These are phyloP conservation scores for Saussurea involucrata DNA, from an alignment of 129 eudicot species.

Conservation along the genomic window DNA sequence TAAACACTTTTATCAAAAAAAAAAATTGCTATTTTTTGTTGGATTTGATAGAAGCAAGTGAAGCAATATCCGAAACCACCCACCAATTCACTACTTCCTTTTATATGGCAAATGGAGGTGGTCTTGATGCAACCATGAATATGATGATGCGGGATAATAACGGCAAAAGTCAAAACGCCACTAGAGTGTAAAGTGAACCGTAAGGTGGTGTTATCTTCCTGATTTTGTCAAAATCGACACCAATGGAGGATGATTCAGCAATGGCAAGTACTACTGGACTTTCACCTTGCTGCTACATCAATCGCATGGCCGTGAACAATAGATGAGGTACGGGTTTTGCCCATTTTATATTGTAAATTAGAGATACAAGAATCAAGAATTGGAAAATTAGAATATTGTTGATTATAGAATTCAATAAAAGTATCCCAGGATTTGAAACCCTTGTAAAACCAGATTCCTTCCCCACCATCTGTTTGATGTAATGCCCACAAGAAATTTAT, in stretches of 20 bases:
- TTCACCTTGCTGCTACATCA: background rate
- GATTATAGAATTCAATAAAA: background rate
- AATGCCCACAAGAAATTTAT: background rate
- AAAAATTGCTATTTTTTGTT: too few species aligned
- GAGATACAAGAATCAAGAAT: background rate
- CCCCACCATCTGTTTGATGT: constrained; percentile 6
- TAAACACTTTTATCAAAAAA: too few species aligned
- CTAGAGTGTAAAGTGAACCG: too few species aligned
- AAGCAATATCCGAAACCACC: too few species aligned
- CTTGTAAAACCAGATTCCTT: background rate
- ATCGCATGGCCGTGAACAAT: background rate
- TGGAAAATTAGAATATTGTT: background rate
- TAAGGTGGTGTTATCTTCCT: background rate
- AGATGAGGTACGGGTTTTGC: background rate
- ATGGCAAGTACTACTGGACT: background rate
- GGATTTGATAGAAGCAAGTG: too few species aligned
- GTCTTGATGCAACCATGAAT: background rate
- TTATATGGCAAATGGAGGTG: too few species aligned
- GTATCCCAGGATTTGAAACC: background rate
- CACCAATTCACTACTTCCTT: too few species aligned
- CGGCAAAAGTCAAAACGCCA: too few species aligned
- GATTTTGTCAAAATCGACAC: background rate
- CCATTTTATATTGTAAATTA: background rate
- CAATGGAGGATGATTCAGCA: background rate
- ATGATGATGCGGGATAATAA: background rate